Base-by-base conservation (phyloP, 345 rosid species). In the Excoecaria agallocha region DNA sequence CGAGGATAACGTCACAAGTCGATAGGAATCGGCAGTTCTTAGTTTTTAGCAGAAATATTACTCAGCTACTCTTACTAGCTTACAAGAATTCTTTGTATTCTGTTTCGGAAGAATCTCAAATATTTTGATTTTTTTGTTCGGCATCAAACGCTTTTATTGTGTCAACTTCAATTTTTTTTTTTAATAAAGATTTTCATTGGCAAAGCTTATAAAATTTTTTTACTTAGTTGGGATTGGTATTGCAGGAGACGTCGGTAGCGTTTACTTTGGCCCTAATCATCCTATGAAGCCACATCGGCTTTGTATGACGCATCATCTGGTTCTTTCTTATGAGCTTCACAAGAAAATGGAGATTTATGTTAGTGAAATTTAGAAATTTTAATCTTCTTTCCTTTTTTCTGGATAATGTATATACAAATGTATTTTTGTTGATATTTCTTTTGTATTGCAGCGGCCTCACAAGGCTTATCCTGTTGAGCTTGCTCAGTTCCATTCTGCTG, bases 231-330 rank as follows among this genome's bases (percentile, higher is more conserved):
- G 16, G 5, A 25, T 77, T 57, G 22, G 5, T 76, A 4, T 83
- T 60, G 82, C 89, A 96, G 98, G 99, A 68, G 97, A 96, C 57
- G 99, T 89, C 72, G 99, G 98, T 35, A 90, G 81, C 12, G 98
- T 96, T 22, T 96, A 90, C 80, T 96, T 96, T 84, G 97, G 98
- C 15, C 97, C 98, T 0, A 89, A 96, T 78, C 99, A 95, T 84
- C 99, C 98, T 1, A 93, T 93, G 99, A 91, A 93, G 75, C 99
- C 98, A 1, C 98, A 96, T 79, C 83, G 99, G 79, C 93, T 91
- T 59, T 93, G 99, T 74, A 93, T 96, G 98, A 93, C 98, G 1
- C 99, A 93, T 80, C 99, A 96, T 86, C 91, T 96, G 50, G 93
- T 96, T 51, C 99, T 96, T 71, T 81, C 97, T 8, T 96, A 96